Conservation (phyloP, 2,329 filamentous ascomycete genomes). For the Fonsecaea erecta region DNA sequence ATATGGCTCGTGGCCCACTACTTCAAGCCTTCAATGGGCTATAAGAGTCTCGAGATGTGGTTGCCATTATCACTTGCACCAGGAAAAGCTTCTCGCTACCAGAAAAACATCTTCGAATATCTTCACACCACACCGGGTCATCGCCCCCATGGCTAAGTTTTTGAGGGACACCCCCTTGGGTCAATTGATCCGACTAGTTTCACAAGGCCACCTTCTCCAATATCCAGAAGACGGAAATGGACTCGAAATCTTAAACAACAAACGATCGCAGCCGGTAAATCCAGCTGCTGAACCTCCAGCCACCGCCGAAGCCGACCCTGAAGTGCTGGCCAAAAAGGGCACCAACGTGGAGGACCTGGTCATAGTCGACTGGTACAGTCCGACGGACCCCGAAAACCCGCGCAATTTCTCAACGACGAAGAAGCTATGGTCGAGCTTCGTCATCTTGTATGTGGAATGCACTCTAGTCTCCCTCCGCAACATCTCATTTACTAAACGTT, state of each 20-base stretch:
- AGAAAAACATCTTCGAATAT: not conserved
- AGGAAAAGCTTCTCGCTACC: not conserved
- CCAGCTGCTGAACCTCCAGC: not conserved
- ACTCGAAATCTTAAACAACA: not conserved
- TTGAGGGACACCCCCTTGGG: slow-evolving; percentile 7
- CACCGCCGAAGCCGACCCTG: not conserved
- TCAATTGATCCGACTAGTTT: slow-evolving; percentile 5
- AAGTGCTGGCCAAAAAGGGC: slow-evolving; percentile 9
- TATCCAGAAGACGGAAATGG: slow-evolving; percentile 1
- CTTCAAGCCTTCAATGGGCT: not conserved
- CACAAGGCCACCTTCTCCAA: not conserved
- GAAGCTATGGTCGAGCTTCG: slow-evolving; percentile 34
- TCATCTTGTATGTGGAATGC: slow-evolving; percentile 32
- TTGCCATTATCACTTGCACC: not conserved
- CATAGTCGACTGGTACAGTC: slow-evolving; percentile 47
- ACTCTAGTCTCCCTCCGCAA: not conserved
- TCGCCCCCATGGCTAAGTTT: not conserved
- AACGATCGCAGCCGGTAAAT: not conserved
- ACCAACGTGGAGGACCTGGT: slow-evolving; percentile 40
- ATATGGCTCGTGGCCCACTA: not conserved
- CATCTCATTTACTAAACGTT: not conserved
- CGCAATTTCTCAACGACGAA: slow-evolving; percentile 41
- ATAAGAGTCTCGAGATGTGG: not conserved
- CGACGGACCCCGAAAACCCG: slow-evolving; percentile 60
- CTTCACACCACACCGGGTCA: not conserved